Base-by-base conservation (phyloP, 768 basidiomycete genomes). In the Suillus ampliporus region DNA sequence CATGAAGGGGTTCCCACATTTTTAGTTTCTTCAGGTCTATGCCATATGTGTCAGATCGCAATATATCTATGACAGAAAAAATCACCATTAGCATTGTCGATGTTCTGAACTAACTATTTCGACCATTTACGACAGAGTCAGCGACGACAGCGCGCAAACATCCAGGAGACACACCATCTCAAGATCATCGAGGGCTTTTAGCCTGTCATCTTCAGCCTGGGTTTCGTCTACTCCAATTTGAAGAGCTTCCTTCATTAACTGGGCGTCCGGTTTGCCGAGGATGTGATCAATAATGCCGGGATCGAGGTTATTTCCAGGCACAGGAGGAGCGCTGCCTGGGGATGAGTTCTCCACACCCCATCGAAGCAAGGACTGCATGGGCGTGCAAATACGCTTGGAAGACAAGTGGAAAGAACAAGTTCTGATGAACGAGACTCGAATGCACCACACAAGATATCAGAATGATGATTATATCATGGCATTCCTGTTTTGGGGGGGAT, bases 51-150 rank as follows among this genome's bases (percentile, higher is more conserved):
- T 38, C 11, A 58, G 8, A 37, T 61, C 1, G 62, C 15, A 63
- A 59, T 9, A 21, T 3, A 31, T 26, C 37, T n/a, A 59, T 37
- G 40, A 38, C 13, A 15, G 3, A 56, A 26, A n/a, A 19, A 64
- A 46, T 19, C 17, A 72, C 94, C 85, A 71, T 94, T 96, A 0
- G 95, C 94, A 73, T 97, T 97, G 69, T 97, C 95, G 58, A 97
- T 93, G 44, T 85, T 85, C 74, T 97, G 93, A 60, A 96, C 82
- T 34, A 96, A 80, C 94, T 95, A 67, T 31, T 53, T 40, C 43
- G 6, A 43, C 19, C 6, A 43, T 43, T 43, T 2, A 44, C 8
- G 43, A n/a, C n/a, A 44, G 17, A 17, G 43, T 44, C 43, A 44
- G 43, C 9, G 43, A 44, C n/a, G 43, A n/a, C 19, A n/a, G n/a